phyloP scores from a whole-genome alignment of 1,284 basidiomycete species.

The Fomitopsis palustris region DNA sequence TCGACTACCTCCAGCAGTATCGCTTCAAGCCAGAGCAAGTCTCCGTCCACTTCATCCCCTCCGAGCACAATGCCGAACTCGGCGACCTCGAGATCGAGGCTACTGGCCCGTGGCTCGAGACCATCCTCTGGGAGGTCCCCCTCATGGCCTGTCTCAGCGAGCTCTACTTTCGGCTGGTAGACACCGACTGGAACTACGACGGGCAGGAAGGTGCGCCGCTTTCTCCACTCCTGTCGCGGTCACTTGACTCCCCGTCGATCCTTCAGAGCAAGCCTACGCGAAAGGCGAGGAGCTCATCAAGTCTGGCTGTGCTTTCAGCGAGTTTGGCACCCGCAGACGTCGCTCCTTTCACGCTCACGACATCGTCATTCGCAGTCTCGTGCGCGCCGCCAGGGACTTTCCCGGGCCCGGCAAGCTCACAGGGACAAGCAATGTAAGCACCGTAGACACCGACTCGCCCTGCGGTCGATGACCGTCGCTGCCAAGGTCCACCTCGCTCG shows the following conservation, averaged over 20 bases:
- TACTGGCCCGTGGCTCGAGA: constrained; percentile 81
- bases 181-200: constrained; percentile 81
- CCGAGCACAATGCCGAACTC: constrained; percentile 42
- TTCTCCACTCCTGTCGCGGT: not conserved
- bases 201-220: constrained; percentile 64
- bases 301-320: constrained; percentile 77
- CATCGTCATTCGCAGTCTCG: constrained; percentile 68
- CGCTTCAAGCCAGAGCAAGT: constrained; percentile 86
- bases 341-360: constrained; percentile 82
- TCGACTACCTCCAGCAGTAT: constrained; percentile 74
- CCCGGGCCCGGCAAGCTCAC: constrained; percentile 55
- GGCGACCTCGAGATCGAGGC: constrained; percentile 79
- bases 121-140: constrained; percentile 96
- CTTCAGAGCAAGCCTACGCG: constrained; percentile 44
- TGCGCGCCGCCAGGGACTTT: constrained; percentile 57
- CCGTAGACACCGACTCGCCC: not conserved
- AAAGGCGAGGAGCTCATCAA: constrained; percentile 73
- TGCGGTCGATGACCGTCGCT: not conserved
- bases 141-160: constrained; percentile 88
- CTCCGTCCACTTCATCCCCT: constrained; percentile 60
- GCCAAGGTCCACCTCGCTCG: constrained; percentile 75
- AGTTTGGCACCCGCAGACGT: constrained; percentile 91
- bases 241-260: not conserved
- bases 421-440: constrained; percentile 85
- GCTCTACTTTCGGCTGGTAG: constrained; percentile 67